Evolutionary conservation across 2,329 filamentous ascomycete genomes (phyloP), one percentile per base, ranked within the genome.

Genomic region (Ceratocystis destructans): DNA sequence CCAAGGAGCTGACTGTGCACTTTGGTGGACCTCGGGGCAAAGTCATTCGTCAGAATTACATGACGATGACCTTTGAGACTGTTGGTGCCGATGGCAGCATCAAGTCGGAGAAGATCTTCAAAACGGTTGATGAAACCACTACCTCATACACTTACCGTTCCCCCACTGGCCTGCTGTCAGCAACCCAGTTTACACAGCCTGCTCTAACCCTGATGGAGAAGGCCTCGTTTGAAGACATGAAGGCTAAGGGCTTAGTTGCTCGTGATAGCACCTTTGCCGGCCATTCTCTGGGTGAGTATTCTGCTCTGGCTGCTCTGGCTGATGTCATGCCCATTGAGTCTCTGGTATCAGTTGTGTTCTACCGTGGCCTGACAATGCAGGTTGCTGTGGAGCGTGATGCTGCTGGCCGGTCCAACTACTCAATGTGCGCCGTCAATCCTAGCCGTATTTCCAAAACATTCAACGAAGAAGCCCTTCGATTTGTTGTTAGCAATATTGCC

Each of bases 241-340:
- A 90, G 74, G 84, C 91, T 72, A 97, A 96, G 83, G 94, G 95
- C 69, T 84, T 99, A 44, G 93, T 99, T 41, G 91, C 96, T 72
- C 84, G 90, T 68, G 93, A 97, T 79, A 96, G 90, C 83, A 96
- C 89, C 71, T 99, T 99, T 75, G 94, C 94, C 15, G 94, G 94
- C 70, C 94, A 99, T 80, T 99, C 95, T 0, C 85, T 99, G 25
- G 94, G 94, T 77, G 94, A 99, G 79, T 99, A 99, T 81, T 96
- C 92, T 69, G 94, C 94, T 8, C 86, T 99, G 69, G 94, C 94
- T 69, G 94, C 94, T 12, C 83, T 99, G 69, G 94, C 95, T 10
- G 93, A 99, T 73, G 94, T 99, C 74, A 96, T 99, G 90, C 94
- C 95, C n/a, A 99, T 99, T 73, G 94, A 99, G 81, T 94, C 88